Base-by-base conservation (phyloP, 2,329 filamentous ascomycete genomes). In the Aureobasidium sp. region DNA sequence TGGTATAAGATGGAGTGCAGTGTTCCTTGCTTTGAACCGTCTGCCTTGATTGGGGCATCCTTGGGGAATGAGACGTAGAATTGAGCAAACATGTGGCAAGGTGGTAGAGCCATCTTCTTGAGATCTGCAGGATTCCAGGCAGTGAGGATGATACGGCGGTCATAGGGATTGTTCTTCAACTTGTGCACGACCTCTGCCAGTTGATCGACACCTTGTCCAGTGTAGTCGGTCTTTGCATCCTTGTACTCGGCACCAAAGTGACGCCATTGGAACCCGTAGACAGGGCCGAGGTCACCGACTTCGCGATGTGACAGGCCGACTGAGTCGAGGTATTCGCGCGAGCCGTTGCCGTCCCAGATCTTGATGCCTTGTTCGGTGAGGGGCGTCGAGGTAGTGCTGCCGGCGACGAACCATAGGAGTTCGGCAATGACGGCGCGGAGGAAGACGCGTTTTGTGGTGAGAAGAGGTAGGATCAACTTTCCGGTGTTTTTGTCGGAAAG, bases 231-330 rank as follows among this genome's bases (percentile, higher is more conserved):
- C 66, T 86, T 80, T 15, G 87, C 83, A 70, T 93, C 88, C 20
- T 87, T 79, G 74, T 99, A 99, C 65, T 91, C 86, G 5, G 94
- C 94, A 56, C 94, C 94, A 70, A 99, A 99, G 76, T 97, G 93
- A 3, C 94, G 89, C 94, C 94, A 99, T 77, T 99, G 94, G 78
- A 99, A 99, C 1, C 94, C 94, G 73, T 99, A 99, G 0, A 97
- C 92, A 34, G 94, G 94, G 0, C 94, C 94, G 0, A 99, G 81
- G 71, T 99, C 94, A 66, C 94, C 94, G 22, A 87, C 89, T 58
- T 85, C 90, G 64, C 93, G 90, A 72, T 96, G 86, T 0, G 81
- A 80, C 7, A 97, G 83, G 0, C 93, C 93, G 1, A 94, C 83
- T 65, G 81, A 87, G 78, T 99, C 93, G 41, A 99, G 88, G 74